phyloP scores from a whole-genome alignment of 169 alveolate species.

The Cytauxzoon felis region DNA sequence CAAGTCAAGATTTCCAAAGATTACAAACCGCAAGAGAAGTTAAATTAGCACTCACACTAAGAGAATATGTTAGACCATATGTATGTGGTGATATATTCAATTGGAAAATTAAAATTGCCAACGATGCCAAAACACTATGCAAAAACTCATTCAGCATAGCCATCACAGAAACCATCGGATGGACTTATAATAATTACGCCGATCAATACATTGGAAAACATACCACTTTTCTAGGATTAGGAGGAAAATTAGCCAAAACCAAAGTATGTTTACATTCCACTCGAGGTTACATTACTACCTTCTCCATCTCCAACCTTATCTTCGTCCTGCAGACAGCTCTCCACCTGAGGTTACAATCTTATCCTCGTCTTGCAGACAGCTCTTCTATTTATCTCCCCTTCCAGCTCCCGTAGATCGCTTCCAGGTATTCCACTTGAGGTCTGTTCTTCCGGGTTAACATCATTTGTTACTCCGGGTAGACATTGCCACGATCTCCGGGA shows the following conservation, averaged over 20 bases:
- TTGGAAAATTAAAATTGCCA: conserved; percentile 68
- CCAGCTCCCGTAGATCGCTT: too few species aligned
- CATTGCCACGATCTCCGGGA: too few species aligned
- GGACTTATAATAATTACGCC: conserved; percentile 86
- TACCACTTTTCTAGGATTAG: conserved; percentile 78
- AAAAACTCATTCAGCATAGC: conserved; percentile 80
- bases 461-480: too few species aligned
- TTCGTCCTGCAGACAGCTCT: too few species aligned
- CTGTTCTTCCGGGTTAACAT: too few species aligned
- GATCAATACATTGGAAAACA: conserved; percentile 81
- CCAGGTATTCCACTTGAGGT: too few species aligned
- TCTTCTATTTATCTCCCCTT: too few species aligned
- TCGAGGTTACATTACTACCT: too few species aligned
- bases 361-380: too few species aligned
- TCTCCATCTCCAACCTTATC: too few species aligned
- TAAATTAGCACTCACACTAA: conserved; percentile 75
- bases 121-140: conserved; percentile 76
- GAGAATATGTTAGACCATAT: conserved; percentile 72
- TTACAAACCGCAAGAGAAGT: conserved; percentile 80
- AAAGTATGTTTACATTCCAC: too few species aligned
- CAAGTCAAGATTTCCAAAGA: conserved; percentile 52
- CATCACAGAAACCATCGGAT: conserved; percentile 83
- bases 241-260: conserved; percentile 78
- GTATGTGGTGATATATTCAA: conserved; percentile 69
- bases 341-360: too few species aligned